Conservation (phyloP, 768 basidiomycete species). For the Nidularia pulvinata region DNA sequence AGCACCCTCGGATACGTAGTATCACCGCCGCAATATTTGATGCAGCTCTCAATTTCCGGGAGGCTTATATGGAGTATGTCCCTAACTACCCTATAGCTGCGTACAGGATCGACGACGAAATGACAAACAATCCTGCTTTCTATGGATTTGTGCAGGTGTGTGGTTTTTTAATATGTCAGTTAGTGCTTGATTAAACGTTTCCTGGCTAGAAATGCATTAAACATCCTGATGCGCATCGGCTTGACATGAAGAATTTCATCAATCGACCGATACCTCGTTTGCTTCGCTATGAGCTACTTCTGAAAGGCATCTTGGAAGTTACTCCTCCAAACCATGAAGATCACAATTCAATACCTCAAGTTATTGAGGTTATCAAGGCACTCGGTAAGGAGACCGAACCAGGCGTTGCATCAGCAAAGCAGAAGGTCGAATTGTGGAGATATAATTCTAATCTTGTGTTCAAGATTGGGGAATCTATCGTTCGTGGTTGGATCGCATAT, state of each 20-base stretch:
- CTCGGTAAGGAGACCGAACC: constrained; percentile 88
- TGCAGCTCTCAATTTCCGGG: constrained; percentile 90
- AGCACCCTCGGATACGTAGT: constrained; percentile 78
- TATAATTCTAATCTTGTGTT: constrained; percentile 78
- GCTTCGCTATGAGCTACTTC: constrained; percentile 81
- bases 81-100: constrained; percentile 92
- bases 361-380: constrained; percentile 87
- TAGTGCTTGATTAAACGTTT: background rate
- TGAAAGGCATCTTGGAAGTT: constrained; percentile 81
- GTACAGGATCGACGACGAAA: constrained; percentile 86
- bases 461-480: constrained; percentile 74
- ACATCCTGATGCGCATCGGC: constrained; percentile 76
- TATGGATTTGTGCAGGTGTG: constrained; percentile 78
- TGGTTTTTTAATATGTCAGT: constrained; percentile 3
- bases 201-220: constrained; percentile 38
- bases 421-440: constrained; percentile 88
- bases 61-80: constrained; percentile 92
- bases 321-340: constrained; percentile 79
- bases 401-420: constrained; percentile 81
- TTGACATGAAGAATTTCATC: constrained; percentile 92
- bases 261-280: constrained; percentile 89
- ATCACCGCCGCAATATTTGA: constrained; percentile 87
- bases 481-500: constrained; percentile 17
- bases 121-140: constrained; percentile 78
- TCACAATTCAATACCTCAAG: constrained; percentile 75